phyloP scores from a whole-genome alignment of 306 rosid genomes.

The Fagus sylvatica region DNA sequence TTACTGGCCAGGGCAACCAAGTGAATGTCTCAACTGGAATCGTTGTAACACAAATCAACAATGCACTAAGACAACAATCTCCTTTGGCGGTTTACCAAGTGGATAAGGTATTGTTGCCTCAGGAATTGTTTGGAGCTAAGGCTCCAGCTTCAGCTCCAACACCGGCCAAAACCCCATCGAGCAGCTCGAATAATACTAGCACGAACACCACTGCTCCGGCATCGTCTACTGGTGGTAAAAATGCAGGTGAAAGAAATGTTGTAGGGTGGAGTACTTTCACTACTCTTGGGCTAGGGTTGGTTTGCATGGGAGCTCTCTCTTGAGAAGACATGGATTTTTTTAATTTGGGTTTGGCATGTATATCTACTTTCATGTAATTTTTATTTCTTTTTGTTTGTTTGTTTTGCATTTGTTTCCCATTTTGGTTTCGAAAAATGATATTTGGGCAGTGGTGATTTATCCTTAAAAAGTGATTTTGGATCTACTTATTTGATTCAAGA shows the following conservation, averaged over 20 bases:
- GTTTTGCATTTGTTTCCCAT: neutral
- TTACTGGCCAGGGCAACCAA: conserved; percentile 68
- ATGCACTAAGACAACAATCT: conserved; percentile 48
- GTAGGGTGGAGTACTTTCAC: conserved; percentile 28
- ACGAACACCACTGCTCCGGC: conserved; percentile 16
- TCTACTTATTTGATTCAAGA: no score
- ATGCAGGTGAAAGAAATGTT: conserved; percentile 23
- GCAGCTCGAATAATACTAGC: neutral
- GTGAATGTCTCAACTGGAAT: conserved; percentile 67
- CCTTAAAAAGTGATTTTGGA: no score
- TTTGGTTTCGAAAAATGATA: no score
- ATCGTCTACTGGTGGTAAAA: conserved; percentile 8
- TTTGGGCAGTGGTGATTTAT: no score
- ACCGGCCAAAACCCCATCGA: conserved; percentile 32
- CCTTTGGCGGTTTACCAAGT: conserved; percentile 63
- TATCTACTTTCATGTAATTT: neutral
- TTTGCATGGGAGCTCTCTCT: conserved; percentile 43
- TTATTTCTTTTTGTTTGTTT: neutral
- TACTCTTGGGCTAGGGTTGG: conserved; percentile 34
- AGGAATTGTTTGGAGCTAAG: conserved; percentile 46
- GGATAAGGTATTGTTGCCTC: conserved; percentile 69
- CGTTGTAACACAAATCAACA: conserved; percentile 47
- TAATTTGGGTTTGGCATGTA: neutral
- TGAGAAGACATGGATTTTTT: neutral
- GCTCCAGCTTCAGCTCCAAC: conserved; percentile 43